These are phyloP conservation scores for Aspergillus transmontanensis DNA, from an alignment of 2,329 filamentous ascomycete genomes.

Conservation along the genomic window DNA sequence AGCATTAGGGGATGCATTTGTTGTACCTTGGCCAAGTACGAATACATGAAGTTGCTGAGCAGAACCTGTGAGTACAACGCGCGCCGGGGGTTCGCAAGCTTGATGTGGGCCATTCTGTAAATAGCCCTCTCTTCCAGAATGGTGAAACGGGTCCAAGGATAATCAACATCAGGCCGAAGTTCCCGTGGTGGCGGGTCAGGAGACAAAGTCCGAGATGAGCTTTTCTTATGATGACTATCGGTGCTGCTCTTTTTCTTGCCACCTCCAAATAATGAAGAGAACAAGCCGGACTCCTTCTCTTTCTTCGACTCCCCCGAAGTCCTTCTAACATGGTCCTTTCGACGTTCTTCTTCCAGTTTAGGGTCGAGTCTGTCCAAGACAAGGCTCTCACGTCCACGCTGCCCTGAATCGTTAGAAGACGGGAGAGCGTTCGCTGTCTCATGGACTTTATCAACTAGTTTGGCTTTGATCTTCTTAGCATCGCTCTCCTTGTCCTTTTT, in stretches of 20 bases:
- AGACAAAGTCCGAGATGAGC: constrained; percentile 71
- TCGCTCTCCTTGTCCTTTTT: constrained; percentile 69
- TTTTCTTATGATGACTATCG: constrained; percentile 74
- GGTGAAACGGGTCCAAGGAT: constrained; percentile 93
- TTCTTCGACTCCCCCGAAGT: constrained; percentile 70
- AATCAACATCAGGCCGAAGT: constrained; percentile 85
- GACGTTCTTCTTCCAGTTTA: constrained; percentile 70
- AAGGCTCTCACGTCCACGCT: constrained; percentile 72
- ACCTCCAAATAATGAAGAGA: constrained; percentile 89
- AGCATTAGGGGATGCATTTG: constrained; percentile 97
- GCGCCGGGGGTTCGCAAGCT: constrained; percentile 93
- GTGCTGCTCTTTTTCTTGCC: constrained; percentile 83
- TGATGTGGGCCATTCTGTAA: constrained; percentile 98
- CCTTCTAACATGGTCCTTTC: constrained; percentile 77
- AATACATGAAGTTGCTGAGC: constrained; percentile 99
- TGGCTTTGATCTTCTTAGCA: constrained; percentile 58
- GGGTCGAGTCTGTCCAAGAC: constrained; percentile 78
- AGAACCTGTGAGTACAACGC: constrained; percentile 92
- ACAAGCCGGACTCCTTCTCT: constrained; percentile 84
- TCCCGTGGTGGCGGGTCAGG: constrained; percentile 76
- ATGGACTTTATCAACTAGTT: constrained; percentile 58
- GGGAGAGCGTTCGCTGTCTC: constrained; percentile 84
- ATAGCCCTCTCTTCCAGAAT: constrained; percentile 96
- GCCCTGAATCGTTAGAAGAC: constrained; percentile 73
- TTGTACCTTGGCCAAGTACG: constrained; percentile 96